These are phyloP conservation scores for Cyanidiococcus yangmingshanensis DNA, from an alignment of 23 red algal genomes.

Conservation along the genomic window DNA sequence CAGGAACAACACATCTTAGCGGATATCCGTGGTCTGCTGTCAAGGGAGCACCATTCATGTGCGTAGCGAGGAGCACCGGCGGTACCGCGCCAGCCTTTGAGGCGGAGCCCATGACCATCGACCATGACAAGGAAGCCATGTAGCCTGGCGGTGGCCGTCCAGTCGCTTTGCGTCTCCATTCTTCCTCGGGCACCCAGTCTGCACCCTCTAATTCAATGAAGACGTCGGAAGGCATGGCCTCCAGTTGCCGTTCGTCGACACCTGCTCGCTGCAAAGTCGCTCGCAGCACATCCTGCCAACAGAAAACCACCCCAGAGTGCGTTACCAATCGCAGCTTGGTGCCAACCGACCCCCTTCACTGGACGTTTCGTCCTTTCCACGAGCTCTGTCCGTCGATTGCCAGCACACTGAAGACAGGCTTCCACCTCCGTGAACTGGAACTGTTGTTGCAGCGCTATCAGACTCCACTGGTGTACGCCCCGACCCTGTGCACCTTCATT, in stretches of 20 bases:
- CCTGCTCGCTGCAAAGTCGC: neutral
- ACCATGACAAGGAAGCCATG: constrained; percentile 57
- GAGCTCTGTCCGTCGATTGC: constrained; percentile 82
- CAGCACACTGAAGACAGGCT: constrained; percentile 65
- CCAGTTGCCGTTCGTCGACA: neutral
- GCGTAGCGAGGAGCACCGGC: constrained; percentile 58
- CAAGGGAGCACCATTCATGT: constrained; percentile 79
- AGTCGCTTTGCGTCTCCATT: neutral
- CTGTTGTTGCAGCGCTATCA: constrained; percentile 46
- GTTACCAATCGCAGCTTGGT: constrained; percentile 62
- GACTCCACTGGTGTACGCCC: constrained; percentile 1
- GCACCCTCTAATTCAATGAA: constrained; percentile 55
- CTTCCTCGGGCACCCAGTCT: constrained; percentile 42
- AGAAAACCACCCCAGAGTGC: constrained; percentile 66
- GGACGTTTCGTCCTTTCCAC: constrained; percentile 23
- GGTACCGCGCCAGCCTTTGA: neutral
- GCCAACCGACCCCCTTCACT: constrained; percentile 71
- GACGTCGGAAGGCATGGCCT: neutral
- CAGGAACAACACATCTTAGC: constrained; percentile 71
- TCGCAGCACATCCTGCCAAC: constrained; percentile 49
- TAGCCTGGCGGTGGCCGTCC: constrained; percentile 23
- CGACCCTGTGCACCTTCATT: constrained; percentile 14
- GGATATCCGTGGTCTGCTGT: constrained; percentile 76
- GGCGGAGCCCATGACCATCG: constrained; percentile 19
- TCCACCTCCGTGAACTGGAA: constrained; percentile 5